These are phyloP conservation scores for Colletotrichum tofieldiae DNA, from an alignment of 2,329 filamentous ascomycete genomes.

Conservation along the genomic window DNA sequence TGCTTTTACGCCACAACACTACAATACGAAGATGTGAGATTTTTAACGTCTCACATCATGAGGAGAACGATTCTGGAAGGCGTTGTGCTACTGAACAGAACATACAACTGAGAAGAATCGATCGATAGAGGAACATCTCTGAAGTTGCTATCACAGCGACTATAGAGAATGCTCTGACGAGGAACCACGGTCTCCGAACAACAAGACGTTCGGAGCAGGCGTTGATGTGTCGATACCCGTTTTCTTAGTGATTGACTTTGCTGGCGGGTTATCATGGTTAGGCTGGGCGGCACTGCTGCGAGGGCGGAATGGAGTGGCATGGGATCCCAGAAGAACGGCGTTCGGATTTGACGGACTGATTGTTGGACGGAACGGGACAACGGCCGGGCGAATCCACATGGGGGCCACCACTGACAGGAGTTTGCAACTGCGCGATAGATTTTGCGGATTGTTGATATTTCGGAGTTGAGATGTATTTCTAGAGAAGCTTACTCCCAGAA, in stretches of 20 bases:
- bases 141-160: slow-evolving; percentile 16
- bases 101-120: slow-evolving; percentile 1
- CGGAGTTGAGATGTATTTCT: slow-evolving; percentile 32
- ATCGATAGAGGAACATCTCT: not conserved
- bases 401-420: slow-evolving; percentile 10
- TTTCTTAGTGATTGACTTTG: slow-evolving; percentile 32
- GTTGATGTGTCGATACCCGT: slow-evolving; percentile 32
- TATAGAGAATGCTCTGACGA: slow-evolving; percentile 8
- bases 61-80: not conserved
- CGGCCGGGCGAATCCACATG: slow-evolving; percentile 18
- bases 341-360: slow-evolving; percentile 37
- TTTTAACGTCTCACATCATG: not conserved
- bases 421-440: slow-evolving; percentile 25
- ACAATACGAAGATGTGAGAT: not conserved
- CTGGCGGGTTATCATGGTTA: slow-evolving; percentile 31
- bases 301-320: slow-evolving; percentile 29
- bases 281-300: slow-evolving; percentile 29
- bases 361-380: slow-evolving; percentile 34
- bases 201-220: slow-evolving; percentile 22
- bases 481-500: slow-evolving; percentile 21
- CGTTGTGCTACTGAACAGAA: not conserved
- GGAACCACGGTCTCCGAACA: slow-evolving; percentile 10
- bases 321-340: slow-evolving; percentile 35
- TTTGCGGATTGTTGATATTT: slow-evolving; percentile 16
- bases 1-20: not conserved